phyloP scores from a whole-genome alignment of 169 alveolate genomes.

The Plasmodium inui region DNA sequence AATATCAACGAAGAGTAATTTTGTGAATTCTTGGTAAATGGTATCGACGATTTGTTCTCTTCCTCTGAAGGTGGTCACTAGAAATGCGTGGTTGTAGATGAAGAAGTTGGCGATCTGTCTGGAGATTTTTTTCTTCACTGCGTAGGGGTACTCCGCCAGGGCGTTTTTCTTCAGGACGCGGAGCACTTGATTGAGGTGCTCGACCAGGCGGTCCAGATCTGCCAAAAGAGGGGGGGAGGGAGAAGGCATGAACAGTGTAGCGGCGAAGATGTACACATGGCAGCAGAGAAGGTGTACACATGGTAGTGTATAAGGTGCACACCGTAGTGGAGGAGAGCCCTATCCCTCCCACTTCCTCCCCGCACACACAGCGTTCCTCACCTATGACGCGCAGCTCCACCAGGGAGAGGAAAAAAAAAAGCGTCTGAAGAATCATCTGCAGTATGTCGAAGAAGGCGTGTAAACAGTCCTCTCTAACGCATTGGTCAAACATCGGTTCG shows the following conservation, averaged over 20 bases:
- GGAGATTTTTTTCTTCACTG: slow-evolving; percentile 20
- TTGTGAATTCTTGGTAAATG: slow-evolving; percentile 21
- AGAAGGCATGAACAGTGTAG: not conserved
- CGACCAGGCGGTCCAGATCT: slow-evolving; percentile 11
- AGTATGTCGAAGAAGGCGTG: slow-evolving; percentile 15
- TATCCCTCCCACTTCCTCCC: not conserved
- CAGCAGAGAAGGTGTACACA: not conserved
- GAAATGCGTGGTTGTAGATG: slow-evolving; percentile 24
- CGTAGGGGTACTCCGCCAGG: slow-evolving; percentile 11
- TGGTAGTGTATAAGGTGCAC: not conserved
- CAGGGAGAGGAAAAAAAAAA: slow-evolving; percentile 12
- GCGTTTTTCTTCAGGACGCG: slow-evolving; percentile 21
- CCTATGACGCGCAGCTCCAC: slow-evolving; percentile 42
- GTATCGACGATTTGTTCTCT: slow-evolving; percentile 7
- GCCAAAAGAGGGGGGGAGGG: not conserved
- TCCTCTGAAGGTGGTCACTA: not conserved
- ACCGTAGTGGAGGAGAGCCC: not conserved
- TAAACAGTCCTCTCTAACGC: not conserved
- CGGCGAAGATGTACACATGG: not conserved
- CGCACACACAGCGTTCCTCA: too few species aligned
- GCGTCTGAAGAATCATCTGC: slow-evolving; percentile 20
- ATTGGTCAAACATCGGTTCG: not conserved
- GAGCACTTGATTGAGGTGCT: not conserved
- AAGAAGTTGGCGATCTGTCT: slow-evolving; percentile 15
- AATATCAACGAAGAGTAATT: slow-evolving; percentile 39